Evolutionary conservation across 164 flowering plant genomes (phyloP).

Genomic region (Piper betle): DNA sequence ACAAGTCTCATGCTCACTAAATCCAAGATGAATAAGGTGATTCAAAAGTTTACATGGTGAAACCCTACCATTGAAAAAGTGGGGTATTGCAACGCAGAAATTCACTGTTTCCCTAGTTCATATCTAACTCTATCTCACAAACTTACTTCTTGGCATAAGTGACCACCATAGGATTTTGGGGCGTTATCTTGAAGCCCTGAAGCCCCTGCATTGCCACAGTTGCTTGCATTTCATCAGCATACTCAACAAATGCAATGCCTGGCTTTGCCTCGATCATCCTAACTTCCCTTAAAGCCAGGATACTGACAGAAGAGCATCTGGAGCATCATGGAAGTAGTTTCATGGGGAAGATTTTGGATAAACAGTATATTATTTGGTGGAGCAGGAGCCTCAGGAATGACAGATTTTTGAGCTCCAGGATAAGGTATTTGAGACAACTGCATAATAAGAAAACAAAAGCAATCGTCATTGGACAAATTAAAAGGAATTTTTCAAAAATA

Average conservation of each 20-base stretch:
- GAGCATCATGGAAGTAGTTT: slow-evolving; percentile 75
- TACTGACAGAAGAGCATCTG: slow-evolving; percentile 78
- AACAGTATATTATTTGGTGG: slow-evolving; percentile 87
- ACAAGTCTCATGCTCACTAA: too few species aligned
- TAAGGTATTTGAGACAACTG: slow-evolving; percentile 76
- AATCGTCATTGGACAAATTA: not conserved
- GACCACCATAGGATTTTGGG: slow-evolving; percentile 62
- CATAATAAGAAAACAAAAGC: slow-evolving; percentile 1
- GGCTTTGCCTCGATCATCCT: slow-evolving; percentile 95
- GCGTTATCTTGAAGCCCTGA: slow-evolving; percentile 69
- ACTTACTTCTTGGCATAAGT: slow-evolving; percentile 86
- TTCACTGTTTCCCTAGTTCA: too few species aligned
- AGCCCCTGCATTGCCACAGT: slow-evolving; percentile 78
- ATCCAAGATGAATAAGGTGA: too few species aligned
- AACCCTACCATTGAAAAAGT: too few species aligned
- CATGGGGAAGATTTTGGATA: slow-evolving; percentile 87
- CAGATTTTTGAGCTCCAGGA: slow-evolving; percentile 51
- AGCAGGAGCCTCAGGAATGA: slow-evolving; percentile 81
- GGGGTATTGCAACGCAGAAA: too few species aligned
- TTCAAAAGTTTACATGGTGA: too few species aligned
- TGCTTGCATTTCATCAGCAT: slow-evolving; percentile 71
- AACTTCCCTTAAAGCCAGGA: slow-evolving; percentile 87
- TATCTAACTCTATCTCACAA: too few species aligned
- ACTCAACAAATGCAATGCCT: slow-evolving; percentile 93
- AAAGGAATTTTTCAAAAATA: not conserved